A percentile compares a stretch with the other conserved stretches of the same genome.
Conservation (phyloP, 192 early-diverging fungal genomes). For the Entomortierella beljakovae region DNA sequence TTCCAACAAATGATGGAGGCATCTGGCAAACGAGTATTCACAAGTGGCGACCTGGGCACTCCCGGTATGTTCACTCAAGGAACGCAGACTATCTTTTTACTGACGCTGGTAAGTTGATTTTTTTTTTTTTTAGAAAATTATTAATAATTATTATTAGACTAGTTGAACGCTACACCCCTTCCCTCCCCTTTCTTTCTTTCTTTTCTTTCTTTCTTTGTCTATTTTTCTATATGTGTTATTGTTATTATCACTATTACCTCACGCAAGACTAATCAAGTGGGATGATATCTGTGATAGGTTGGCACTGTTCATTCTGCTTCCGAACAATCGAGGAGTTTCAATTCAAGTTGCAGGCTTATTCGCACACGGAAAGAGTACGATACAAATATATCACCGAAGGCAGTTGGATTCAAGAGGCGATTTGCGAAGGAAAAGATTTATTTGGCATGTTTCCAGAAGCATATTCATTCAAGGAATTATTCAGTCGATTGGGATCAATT, state of each 20-base stretch:
- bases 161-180: not conserved
- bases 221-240: no score
- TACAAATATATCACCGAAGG: slow-evolving; percentile 41
- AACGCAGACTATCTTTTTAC: slow-evolving; percentile 54
- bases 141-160: not conserved
- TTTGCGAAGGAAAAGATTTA: slow-evolving; percentile 71
- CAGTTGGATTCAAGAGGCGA: slow-evolving; percentile 58
- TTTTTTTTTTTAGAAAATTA: not conserved
- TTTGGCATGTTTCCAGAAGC: slow-evolving; percentile 76
- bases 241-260: no score
- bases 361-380: slow-evolving; percentile 68
- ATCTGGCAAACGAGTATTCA: slow-evolving; percentile 63
- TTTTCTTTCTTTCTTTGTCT: not conserved
- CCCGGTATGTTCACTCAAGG: slow-evolving; percentile 52
- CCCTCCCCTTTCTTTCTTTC: not conserved
- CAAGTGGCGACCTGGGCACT: slow-evolving; percentile 32
- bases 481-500: slow-evolving; percentile 56
- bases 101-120: slow-evolving; percentile 60
- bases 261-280: no score
- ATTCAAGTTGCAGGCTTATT: slow-evolving; percentile 75
- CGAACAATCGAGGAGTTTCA: slow-evolving; percentile 61
- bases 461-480: slow-evolving; percentile 64
- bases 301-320: slow-evolving; percentile 79
- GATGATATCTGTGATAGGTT: slow-evolving; percentile 45
- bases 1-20: slow-evolving; percentile 51